phyloP scores from a whole-genome alignment of 2,329 filamentous ascomycete genomes.

The Beauveria sp. region DNA sequence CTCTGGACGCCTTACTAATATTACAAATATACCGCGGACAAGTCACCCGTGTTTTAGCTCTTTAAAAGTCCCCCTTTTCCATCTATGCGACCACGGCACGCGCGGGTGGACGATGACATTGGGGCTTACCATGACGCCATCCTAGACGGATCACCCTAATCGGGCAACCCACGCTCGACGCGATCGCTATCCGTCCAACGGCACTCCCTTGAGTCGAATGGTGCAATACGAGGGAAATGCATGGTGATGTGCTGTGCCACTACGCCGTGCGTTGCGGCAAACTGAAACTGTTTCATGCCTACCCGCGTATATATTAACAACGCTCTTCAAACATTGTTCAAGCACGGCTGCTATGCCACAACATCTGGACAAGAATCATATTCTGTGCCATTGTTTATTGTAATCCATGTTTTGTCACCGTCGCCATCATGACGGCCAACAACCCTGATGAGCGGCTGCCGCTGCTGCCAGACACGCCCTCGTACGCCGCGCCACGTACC shows the following conservation, averaged over 20 bases:
- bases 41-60: no score
- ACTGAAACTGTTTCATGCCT: background rate
- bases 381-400: background rate
- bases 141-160: background rate
- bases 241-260: background rate
- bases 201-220: background rate
- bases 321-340: background rate
- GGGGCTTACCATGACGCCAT: slow-evolving; percentile 10
- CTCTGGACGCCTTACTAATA: no score
- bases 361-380: background rate
- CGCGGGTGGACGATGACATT: slow-evolving; percentile 7
- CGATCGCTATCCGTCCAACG: background rate
- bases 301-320: background rate
- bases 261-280: background rate
- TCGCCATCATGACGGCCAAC: background rate
- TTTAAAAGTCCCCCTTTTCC: background rate
- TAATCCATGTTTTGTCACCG: background rate
- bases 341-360: no score
- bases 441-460: background rate
- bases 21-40: no score
- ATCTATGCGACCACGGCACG: background rate
- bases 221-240: background rate
- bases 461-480: background rate
- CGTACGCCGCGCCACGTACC: background rate
- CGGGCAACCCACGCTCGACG: background rate